Evolutionary conservation across 2,329 filamentous ascomycete genomes (phyloP).

Genomic region (Trichoderma sp.): DNA sequence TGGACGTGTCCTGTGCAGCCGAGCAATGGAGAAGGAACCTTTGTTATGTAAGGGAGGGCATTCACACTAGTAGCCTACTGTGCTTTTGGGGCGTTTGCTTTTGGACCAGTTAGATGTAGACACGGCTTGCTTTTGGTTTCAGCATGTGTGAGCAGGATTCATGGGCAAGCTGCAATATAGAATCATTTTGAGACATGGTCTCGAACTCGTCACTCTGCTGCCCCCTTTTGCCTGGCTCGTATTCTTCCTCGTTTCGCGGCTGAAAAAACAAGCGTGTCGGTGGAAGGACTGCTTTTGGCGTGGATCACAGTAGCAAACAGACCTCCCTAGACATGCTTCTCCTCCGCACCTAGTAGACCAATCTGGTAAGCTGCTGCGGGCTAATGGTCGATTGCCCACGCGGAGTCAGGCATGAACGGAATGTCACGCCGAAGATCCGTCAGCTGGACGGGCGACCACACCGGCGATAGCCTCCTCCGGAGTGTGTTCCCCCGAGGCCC

Average conservation of each 20-base stretch:
- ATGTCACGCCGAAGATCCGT: not conserved
- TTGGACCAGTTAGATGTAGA: constrained; percentile 22
- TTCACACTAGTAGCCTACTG: constrained; percentile 1
- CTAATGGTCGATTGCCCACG: not conserved
- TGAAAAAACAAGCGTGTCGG: not conserved
- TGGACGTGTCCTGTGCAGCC: not conserved
- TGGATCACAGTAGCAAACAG: not conserved
- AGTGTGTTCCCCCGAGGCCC: not conserved
- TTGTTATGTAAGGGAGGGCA: constrained; percentile 10
- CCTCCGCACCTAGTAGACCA: not conserved
- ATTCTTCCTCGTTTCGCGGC: not conserved
- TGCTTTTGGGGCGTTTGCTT: constrained; percentile 13
- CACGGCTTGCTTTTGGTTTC: constrained; percentile 14
- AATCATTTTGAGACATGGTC: not conserved
- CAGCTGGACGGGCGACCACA: not conserved
- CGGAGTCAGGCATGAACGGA: not conserved
- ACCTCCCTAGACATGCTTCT: not conserved
- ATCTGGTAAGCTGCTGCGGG: not conserved
- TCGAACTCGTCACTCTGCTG: not conserved
- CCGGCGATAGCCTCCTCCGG: not conserved
- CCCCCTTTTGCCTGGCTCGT: not conserved
- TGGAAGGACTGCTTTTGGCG: not conserved
- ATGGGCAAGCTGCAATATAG: constrained; percentile 19
- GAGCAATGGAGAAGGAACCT: not conserved
- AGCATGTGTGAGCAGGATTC: constrained; percentile 13